phyloP scores from a whole-genome alignment of 169 alveolate species.

The Theileria parva region DNA sequence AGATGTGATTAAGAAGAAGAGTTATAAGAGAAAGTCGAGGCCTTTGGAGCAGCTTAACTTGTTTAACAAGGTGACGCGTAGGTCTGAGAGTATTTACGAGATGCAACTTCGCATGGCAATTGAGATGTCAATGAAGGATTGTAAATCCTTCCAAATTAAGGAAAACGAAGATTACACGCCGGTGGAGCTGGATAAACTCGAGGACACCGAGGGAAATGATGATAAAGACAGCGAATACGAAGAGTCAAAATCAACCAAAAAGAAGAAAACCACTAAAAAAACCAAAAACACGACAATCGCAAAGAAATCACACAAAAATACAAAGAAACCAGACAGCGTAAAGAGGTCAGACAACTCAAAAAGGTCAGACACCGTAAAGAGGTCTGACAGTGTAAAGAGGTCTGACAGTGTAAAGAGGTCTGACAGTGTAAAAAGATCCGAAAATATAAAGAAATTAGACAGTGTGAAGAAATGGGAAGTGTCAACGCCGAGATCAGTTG shows the following conservation, averaged over 20 bases:
- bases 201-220: background rate
- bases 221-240: background rate
- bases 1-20: conserved; percentile 5
- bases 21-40: background rate
- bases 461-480: background rate
- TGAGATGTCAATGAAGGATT: conserved; percentile 51
- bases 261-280: background rate
- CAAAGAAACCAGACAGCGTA: background rate
- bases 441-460: background rate
- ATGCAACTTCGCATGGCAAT: conserved; percentile 46
- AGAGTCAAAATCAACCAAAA: background rate
- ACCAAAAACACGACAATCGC: background rate
- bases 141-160: background rate
- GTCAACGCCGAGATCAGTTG: background rate
- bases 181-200: background rate
- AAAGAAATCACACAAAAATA: background rate
- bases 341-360: too few species aligned
- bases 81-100: conserved; percentile 36
- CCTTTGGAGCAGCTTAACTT: background rate
- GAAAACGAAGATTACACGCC: conserved; percentile 6
- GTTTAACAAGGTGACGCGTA: conserved; percentile 7
- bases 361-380: too few species aligned
- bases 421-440: too few species aligned
- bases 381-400: too few species aligned
- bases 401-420: too few species aligned